Evolutionary conservation across 176 grass and related monocot species (phyloP), one percentile per base, ranked within the genome.

Genomic region (Triticum monococcum): DNA sequence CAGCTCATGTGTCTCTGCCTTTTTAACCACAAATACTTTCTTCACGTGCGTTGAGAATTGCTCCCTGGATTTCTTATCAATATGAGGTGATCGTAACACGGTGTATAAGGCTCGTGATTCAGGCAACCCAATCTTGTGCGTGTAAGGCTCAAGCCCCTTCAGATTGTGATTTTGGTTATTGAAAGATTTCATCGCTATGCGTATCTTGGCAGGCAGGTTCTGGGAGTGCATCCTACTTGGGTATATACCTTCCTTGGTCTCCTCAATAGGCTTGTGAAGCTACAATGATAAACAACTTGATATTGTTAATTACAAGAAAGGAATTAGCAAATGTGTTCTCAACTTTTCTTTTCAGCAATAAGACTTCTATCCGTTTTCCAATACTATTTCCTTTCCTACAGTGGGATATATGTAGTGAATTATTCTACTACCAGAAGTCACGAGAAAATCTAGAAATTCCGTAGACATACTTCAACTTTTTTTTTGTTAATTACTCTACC

Each of bases 21-120:
- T 88, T 72, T 79, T 87, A 4, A 86, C 85, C 16, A 88, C 54
- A 74, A 88, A 85, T 40, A 88, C 57, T 75, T 88, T 88, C 86
- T 92, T 88, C 33, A 88, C 20, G 41, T 79, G 86, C 86, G 76
- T 88, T 1, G 83, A 83, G n/a, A 93, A 93, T 38, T 91, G 88
- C 50, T 93, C 88, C 64, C 88, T 90, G 40, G 88, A 93, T 77
- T 93, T 91, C 82, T 93, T 93, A 59, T 93, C 91, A 54, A 93
- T 93, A 80, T 93, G 91, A 68, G 91, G 86, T 65, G 91, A 93
- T 8, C 91, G 72, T 68, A 93, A 59, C 66, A 93, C 88, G 0
- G 91, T 91, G 24, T 63, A 88, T 28, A 93, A 71, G 13, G 70
- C 13, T 41, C 82, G 73, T 1, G 88, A 88, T 72, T 88, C 72